A percentile compares a stretch with the other conserved stretches of the same genome.
phyloP scores from a whole-genome alignment of 306 rosid genomes.

The Phaseolus lunatus region DNA sequence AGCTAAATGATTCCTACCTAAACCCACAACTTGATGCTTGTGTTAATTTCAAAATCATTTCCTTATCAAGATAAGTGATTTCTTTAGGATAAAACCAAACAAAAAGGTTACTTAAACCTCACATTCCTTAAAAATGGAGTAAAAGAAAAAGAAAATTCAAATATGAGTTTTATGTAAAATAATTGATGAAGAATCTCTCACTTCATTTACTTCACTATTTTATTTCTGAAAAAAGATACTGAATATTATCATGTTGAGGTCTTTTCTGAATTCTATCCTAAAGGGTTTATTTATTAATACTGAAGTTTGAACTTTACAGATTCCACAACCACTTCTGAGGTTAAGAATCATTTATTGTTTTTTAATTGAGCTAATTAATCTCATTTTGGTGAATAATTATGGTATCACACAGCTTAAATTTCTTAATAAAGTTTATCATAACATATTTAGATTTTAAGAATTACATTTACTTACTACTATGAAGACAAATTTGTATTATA shows the following conservation, averaged over 20 bases:
- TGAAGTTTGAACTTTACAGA: slow-evolving; percentile 35
- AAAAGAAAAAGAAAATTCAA: neutral
- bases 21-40: slow-evolving; percentile 17
- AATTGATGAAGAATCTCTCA: slow-evolving; percentile 16
- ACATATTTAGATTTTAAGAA: too few species aligned
- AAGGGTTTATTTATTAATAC: slow-evolving; percentile 15
- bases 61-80: neutral
- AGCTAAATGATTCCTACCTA: slow-evolving; percentile 13
- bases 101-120: neutral
- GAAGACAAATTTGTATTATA: too few species aligned
- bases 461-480: too few species aligned
- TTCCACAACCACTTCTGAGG: slow-evolving; percentile 27
- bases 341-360: slow-evolving; percentile 7
- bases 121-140: slow-evolving; percentile 27
- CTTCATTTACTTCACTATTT: slow-evolving; percentile 24
- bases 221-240: neutral
- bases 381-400: neutral
- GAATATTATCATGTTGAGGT: slow-evolving; percentile 1
- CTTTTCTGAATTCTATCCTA: slow-evolving; percentile 6
- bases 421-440: neutral
- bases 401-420: neutral
- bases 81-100: slow-evolving; percentile 22
- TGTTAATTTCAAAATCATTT: slow-evolving; percentile 4
- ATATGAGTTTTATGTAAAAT: neutral
- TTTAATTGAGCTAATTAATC: neutral